Base-by-base conservation (phyloP, 371 early-diverging fungal species). In the Sporodiniella umbellata region DNA sequence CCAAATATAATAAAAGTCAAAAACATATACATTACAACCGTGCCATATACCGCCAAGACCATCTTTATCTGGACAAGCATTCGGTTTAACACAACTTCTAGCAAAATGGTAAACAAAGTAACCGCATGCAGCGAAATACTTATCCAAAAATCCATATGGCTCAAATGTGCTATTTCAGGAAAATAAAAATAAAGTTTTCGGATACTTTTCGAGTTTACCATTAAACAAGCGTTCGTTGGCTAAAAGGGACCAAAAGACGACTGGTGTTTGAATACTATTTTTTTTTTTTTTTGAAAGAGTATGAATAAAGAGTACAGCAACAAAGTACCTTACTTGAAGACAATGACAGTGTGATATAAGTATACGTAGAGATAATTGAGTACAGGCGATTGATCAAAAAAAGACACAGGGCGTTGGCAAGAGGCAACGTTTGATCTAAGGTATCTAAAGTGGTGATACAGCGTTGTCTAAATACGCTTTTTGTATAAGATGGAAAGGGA, bases 161-260 rank as follows among this genome's bases (percentile, higher is more conserved):
- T 50, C 3, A 60, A 37, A 38, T 60, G 44, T 2, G 60, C 54
- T 60, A 33, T 15, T 14, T 11, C 6, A 1, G 33, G 6, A 18
- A 7, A 31, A 53, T n/a, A n/a, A 4, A 40, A 21, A 21, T 18
- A 19, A 21, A 28, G 30, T 7, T 28, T 28, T 7, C 10, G 30
- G 10, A 28, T 28, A 7, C 10, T 28, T 4, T 28, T 28, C 10
- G 30, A 28, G 30, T 7, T 28, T 59, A 59, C 60, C 54, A 30
- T 49, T 43, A 17, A 56, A 49, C 17, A 56, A 18, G 4, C 44
- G 40, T 28, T 43, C 46, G 1, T 50, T 44, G 15, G 28, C 42
- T 48, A 72, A 47, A 42, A 75, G 35, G 4, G 68, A 46, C 83
- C 83, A 82, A 51, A 66, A 82, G 5, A 82, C 75, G 28, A 82